Conservation (phyloP, 225 moss, liverwort and hornwort genomes). For the Anthoceros angustus region DNA sequence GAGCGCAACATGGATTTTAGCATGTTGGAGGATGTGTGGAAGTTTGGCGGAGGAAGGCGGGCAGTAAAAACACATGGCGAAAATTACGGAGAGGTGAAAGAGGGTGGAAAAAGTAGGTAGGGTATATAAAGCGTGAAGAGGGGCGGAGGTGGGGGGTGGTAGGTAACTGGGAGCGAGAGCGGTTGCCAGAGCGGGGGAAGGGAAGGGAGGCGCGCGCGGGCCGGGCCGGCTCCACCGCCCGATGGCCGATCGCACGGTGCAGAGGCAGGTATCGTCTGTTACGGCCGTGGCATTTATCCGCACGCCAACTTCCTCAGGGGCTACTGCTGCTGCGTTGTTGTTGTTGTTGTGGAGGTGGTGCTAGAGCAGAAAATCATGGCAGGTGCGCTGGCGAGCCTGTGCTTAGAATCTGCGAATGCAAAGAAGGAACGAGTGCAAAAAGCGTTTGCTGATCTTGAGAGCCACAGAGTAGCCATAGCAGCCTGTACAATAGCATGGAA, state of each 20-base stretch:
- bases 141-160: too few species aligned
- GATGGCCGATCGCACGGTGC: constrained; percentile 5
- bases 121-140: too few species aligned
- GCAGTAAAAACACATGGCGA: too few species aligned
- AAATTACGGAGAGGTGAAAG: too few species aligned
- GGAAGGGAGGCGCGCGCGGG: constrained; percentile 1
- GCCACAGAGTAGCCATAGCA: constrained; percentile 72
- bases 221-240: constrained; percentile 4
- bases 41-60: too few species aligned
- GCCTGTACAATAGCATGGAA: constrained; percentile 83
- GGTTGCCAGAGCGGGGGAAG: constrained; percentile 3
- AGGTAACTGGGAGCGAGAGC: not conserved
- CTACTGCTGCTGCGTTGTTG: not conserved
- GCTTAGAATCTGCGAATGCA: constrained; percentile 66
- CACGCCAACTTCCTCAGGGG: not conserved
- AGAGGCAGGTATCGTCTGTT: not conserved
- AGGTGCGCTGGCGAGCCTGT: constrained; percentile 36
- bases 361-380: constrained; percentile 24
- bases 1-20: too few species aligned
- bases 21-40: too few species aligned
- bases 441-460: constrained; percentile 84
- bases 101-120: too few species aligned
- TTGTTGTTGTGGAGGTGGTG: constrained; percentile 7
- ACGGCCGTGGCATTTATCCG: not conserved
- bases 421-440: constrained; percentile 87